phyloP scores from a whole-genome alignment of 345 rosid genomes.

The Euclidium syriacum region DNA sequence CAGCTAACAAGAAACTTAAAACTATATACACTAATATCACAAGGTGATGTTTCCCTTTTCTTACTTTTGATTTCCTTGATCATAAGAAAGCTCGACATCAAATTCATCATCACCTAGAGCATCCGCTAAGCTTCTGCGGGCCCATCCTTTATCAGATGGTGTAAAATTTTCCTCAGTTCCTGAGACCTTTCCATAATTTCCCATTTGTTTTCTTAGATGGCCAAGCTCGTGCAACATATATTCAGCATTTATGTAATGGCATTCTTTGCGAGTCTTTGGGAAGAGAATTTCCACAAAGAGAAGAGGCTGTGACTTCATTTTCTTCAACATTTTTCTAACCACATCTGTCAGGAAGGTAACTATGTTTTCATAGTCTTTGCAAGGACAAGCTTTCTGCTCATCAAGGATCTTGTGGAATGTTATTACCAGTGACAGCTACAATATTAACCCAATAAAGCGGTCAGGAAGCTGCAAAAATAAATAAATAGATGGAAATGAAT shows the following conservation, averaged over 20 bases:
- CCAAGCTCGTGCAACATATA: constrained; percentile 78
- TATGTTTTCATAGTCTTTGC: constrained; percentile 52
- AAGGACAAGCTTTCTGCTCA: constrained; percentile 67
- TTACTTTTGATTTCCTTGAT: constrained; percentile 46
- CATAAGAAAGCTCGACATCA: constrained; percentile 76
- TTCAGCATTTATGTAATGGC: constrained; percentile 82
- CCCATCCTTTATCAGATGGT: constrained; percentile 47
- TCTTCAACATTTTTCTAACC: constrained; percentile 68
- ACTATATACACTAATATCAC: neutral
- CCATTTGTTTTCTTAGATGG: constrained; percentile 50
- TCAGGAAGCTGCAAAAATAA: neutral
- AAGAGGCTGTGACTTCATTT: constrained; percentile 84
- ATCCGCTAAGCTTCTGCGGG: constrained; percentile 76
- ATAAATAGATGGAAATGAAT: neutral
- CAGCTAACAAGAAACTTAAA: constrained; percentile 4
- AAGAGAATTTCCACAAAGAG: constrained; percentile 93
- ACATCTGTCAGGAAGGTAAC: constrained; percentile 59
- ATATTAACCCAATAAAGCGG: neutral
- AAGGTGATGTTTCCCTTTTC: constrained; percentile 11
- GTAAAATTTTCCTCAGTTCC: constrained; percentile 44
- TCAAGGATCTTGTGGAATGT: constrained; percentile 68
- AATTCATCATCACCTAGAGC: constrained; percentile 99
- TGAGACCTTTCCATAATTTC: constrained; percentile 31
- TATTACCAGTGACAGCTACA: constrained; percentile 77
- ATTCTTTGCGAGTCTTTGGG: constrained; percentile 80